Percentiles rank a stretch among this genome's conserved stretches.
Conservation (phyloP, 345 rosid genomes). For the Psidium guajava region DNA sequence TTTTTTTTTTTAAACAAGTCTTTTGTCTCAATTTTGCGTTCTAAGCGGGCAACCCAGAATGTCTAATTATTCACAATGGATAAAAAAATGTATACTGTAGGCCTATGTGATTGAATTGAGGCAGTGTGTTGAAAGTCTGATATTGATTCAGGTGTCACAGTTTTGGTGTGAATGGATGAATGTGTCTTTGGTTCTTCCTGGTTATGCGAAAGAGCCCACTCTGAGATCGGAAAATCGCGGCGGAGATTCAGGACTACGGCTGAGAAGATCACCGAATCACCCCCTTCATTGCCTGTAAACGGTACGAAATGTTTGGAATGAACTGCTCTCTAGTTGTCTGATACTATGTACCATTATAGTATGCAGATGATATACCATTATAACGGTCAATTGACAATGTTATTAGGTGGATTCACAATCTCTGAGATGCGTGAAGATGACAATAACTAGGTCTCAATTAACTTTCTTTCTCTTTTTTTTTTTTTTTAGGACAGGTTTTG, state of each 20-base stretch:
- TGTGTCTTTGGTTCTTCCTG: constrained; percentile 22
- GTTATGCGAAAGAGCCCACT: constrained; percentile 18
- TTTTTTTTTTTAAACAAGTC: background rate
- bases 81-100: background rate
- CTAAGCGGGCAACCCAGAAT: background rate
- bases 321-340: background rate
- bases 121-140: background rate
- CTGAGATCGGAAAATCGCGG: constrained; percentile 14
- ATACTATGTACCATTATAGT: background rate
- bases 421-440: background rate
- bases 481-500: constrained; percentile 4
- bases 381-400: background rate
- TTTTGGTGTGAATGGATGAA: constrained; percentile 5
- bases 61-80: background rate
- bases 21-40: background rate
- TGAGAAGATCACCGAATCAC: constrained; percentile 14
- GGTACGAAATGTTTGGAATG: background rate
- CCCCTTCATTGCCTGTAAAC: background rate
- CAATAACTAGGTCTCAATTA: background rate
- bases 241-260: constrained; percentile 7
- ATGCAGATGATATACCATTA: background rate
- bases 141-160: constrained; percentile 1
- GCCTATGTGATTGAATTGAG: background rate
- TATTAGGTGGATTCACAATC: background rate
- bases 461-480: background rate